A percentile compares a stretch with the other conserved stretches of the same genome.
phyloP scores from a whole-genome alignment of 202 grass and related monocot genomes.

The Carex arenaria region DNA sequence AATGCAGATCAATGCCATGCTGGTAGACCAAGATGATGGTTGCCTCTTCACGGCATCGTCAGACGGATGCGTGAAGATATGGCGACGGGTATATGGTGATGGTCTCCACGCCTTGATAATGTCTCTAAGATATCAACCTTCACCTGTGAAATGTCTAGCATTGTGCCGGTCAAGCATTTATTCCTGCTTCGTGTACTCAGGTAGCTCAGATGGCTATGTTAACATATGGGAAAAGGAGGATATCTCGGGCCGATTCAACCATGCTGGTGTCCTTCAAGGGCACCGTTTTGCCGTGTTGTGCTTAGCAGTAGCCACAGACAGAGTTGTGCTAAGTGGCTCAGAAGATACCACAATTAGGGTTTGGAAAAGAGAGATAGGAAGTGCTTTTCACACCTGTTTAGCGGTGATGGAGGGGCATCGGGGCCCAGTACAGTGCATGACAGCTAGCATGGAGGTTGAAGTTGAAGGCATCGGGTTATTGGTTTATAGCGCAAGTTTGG shows the following conservation, averaged over 20 bases:
- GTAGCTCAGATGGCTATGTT: slow-evolving; percentile 70
- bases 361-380: slow-evolving; percentile 52
- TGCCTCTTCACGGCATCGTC: slow-evolving; percentile 69
- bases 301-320: slow-evolving; percentile 38
- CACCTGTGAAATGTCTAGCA: slow-evolving; percentile 61
- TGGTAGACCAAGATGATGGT: slow-evolving; percentile 60
- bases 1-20: slow-evolving; percentile 42
- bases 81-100: slow-evolving; percentile 66
- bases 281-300: slow-evolving; percentile 68
- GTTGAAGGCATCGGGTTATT: slow-evolving; percentile 58
- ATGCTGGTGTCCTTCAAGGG: slow-evolving; percentile 61
- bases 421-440: slow-evolving; percentile 65
- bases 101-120: slow-evolving; percentile 62
- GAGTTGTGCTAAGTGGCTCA: slow-evolving; percentile 66
- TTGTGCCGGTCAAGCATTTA: slow-evolving; percentile 34
- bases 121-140: slow-evolving; percentile 52
- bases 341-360: slow-evolving; percentile 87
- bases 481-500: slow-evolving; percentile 71
- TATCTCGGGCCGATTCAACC: slow-evolving; percentile 40
- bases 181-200: slow-evolving; percentile 66
- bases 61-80: slow-evolving; percentile 86
- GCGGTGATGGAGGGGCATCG: slow-evolving; percentile 77
- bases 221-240: slow-evolving; percentile 92
- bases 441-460: slow-evolving; percentile 46
- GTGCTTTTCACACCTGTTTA: slow-evolving; percentile 58